Conservation (phyloP, 495 filamentous ascomycete species). For the Penicillium pancosmium region DNA sequence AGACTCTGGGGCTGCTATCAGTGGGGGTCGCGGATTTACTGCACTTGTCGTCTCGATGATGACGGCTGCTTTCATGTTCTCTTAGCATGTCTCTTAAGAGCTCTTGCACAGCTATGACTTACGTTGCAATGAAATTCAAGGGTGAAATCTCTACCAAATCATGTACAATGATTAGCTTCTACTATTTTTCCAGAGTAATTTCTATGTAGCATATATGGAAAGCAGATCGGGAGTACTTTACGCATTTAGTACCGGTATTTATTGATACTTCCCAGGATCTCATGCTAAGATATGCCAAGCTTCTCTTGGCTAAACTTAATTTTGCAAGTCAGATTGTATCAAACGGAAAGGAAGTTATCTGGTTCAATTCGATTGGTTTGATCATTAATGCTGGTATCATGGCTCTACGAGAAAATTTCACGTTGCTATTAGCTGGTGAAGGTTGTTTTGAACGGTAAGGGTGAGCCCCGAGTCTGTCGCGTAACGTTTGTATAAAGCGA, state of each 20-base stretch:
- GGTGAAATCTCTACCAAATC: background rate
- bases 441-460: no score
- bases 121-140: background rate
- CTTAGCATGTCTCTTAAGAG: conserved; percentile 1
- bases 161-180: no score
- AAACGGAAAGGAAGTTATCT: no score
- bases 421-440: no score
- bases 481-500: no score
- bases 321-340: background rate
- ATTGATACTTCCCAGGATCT: background rate
- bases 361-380: no score
- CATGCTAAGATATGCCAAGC: background rate
- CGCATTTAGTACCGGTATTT: background rate
- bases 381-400: no score
- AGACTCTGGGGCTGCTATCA: background rate
- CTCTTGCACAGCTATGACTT: background rate
- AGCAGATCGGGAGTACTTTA: background rate
- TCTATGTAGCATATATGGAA: background rate
- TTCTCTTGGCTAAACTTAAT: background rate
- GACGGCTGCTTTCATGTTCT: background rate
- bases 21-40: background rate
- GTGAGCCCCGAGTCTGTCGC: no score
- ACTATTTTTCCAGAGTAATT: background rate
- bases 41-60: background rate
- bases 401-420: no score